Base-by-base conservation (phyloP, 768 basidiomycete species). In the Boletus barrowsii region DNA sequence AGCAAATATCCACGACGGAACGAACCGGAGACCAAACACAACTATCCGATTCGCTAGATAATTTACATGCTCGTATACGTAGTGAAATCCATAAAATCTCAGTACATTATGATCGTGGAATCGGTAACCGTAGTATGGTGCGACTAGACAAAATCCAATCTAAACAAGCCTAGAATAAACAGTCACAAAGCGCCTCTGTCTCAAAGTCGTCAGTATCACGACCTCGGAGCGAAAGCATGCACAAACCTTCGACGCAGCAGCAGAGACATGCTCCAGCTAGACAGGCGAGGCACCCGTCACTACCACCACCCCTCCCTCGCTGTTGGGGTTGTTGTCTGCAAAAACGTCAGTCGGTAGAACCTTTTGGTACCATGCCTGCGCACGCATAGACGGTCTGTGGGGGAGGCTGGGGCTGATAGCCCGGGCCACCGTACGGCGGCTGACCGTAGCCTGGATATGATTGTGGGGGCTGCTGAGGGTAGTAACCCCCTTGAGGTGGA, bases 321-420 rank as follows among this genome's bases (percentile, higher is more conserved):
- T 74, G 74, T 8, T 22, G 14, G 15, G 70, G 72, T 60, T 79
- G 78, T 67, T 77, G 78, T 45, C 77, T 79, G 44, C 14, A 22
- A 20, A 43, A n/a, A 29, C 10, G 9, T 65, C 10, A 62, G 49
- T 24, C 46, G 20, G 26, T 20, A 40, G 2, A 7, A 5, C 11
- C 10, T 14, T 5, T 8, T 36, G 33, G 40, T 36, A 15, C 5
- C 18, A 9, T 33, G 5, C 5, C 17, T 35, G 78, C 88, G 60
- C 65, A 90, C 89, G 90, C 87, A 65, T 89, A 88, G 49, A 92
- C 84, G 0, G 86, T 84, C 68, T 92, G 89, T 17, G 90, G 90
- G n/a, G 83, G 84, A 17, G 83, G 85, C 58, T 86, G 82, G 15
- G 82, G 81, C 49, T 81, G 78, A 59, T 79, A 80, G 3, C 66